These are phyloP conservation scores for Tuber aestivum DNA, from an alignment of 495 filamentous ascomycete genomes.

Conservation along the genomic window DNA sequence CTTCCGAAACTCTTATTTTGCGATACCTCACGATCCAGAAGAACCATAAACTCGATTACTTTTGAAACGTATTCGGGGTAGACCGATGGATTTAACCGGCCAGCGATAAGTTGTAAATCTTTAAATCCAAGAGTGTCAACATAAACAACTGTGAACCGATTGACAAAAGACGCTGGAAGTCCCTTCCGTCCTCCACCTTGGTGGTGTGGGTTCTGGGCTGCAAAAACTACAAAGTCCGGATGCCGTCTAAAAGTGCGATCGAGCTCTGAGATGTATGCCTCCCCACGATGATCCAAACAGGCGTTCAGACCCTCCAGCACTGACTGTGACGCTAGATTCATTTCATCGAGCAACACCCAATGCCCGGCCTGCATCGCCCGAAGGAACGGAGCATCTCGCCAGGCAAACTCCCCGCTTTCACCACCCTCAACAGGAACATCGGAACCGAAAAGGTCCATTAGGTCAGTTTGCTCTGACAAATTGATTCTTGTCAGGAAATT, in stretches of 20 bases:
- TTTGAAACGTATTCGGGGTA: constrained; percentile 52
- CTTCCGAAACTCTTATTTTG: constrained; percentile 61
- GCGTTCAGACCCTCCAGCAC: constrained; percentile 96
- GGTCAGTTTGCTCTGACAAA: constrained; percentile 91
- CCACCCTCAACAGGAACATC: constrained; percentile 91
- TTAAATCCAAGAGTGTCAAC: constrained; percentile 75
- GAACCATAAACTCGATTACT: constrained; percentile 74
- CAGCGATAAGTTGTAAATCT: constrained; percentile 77
- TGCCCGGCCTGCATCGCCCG: constrained; percentile 91
- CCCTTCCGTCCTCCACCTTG: constrained; percentile 96
- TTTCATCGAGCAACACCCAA: constrained; percentile 96
- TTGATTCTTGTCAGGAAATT: constrained; percentile 86
- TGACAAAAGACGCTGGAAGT: constrained; percentile 89
- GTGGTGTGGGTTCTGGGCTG: constrained; percentile 95
- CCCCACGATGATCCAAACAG: constrained; percentile 92
- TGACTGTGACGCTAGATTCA: constrained; percentile 96
- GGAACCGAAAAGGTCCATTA: constrained; percentile 95
- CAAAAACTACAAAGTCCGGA: constrained; percentile 84
- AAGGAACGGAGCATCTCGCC: constrained; percentile 92
- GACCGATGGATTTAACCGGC: constrained; percentile 63
- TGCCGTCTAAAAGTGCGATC: constrained; percentile 88
- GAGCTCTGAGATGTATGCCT: constrained; percentile 90
- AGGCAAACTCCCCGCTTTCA: constrained; percentile 78
- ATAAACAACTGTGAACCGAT: constrained; percentile 96
- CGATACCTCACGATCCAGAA: constrained; percentile 64